Evolutionary conservation across 116 monocot genomes (phyloP).

Genomic region (Iris pallida): DNA sequence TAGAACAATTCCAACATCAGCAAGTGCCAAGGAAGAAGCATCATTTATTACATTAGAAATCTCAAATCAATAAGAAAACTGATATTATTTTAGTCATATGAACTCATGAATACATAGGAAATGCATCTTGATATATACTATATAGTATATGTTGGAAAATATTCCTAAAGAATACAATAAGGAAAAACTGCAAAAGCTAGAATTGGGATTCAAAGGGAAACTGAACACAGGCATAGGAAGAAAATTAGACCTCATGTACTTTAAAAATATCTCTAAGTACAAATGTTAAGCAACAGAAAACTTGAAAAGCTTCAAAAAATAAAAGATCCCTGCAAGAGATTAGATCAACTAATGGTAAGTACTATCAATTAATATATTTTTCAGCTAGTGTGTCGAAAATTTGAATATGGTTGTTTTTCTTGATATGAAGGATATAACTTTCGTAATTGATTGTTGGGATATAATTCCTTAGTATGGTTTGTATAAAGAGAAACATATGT

Average conservation of each 20-base stretch:
- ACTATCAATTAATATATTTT: background rate
- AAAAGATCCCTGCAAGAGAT: conserved; percentile 28
- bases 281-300: conserved; percentile 44
- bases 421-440: too few relatives aligned
- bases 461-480: conserved; percentile 13
- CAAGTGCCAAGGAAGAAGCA: conserved; percentile 88
- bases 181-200: conserved; percentile 15
- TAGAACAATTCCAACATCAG: conserved; percentile 91
- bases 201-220: conserved; percentile 13
- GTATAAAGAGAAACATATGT: conserved; percentile 78
- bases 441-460: background rate
- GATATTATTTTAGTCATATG: too few relatives aligned
- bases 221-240: conserved; percentile 30
- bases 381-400: too few relatives aligned
- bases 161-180: too few relatives aligned
- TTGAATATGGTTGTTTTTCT: too few relatives aligned
- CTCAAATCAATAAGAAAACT: conserved; percentile 20
- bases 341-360: conserved; percentile 55
- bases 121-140: too few relatives aligned
- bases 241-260: conserved; percentile 16
- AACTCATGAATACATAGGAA: too few relatives aligned
- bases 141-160: too few relatives aligned
- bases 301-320: conserved; percentile 42
- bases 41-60: conserved; percentile 98
- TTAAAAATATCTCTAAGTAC: conserved; percentile 13